Base-by-base conservation (phyloP, 257 asterid species). In the Plectranthus barbatus region DNA sequence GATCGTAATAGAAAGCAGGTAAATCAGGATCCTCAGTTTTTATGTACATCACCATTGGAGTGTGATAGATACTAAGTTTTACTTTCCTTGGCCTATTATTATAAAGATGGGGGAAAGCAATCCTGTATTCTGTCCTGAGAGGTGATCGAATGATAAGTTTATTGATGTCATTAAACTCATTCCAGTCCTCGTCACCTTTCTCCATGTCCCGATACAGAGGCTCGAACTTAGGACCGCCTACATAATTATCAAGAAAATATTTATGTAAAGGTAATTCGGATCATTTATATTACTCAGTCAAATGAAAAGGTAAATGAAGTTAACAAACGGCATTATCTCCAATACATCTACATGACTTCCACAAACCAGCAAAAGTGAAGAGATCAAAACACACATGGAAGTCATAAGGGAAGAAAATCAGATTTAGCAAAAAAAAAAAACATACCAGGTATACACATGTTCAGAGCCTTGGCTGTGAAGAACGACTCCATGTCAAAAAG, bases 181-280 rank as follows among this genome's bases (percentile, higher is more conserved):
- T 93, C 99, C 99, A 93, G 78, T 93, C 99, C 68, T 93, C 99
- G 20, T 90, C 99, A 31, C 99, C 99, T 69, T 93, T 93, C 79
- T 93, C 99, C 97, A 93, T 93, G 84, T 93, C 99, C 41, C 99
- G 91, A 76, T 90, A 93, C 70, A 93, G 74, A 47, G 99, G 99
- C 75, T 93, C 99, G 59, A 93, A 93, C 85, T 93, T 93, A 8
- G 99, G 99, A 39, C 99, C 99, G 67, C 99, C 99, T 92, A 88
- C 70, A 74, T 37, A 52, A 53, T 56, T 8, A 33, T 72, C 33
- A 69, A 14, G 20, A 52, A 42, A n/a, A 59, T 20, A 49, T 46
- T 56, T 34, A 46, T 37, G 26, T 6, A 34, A 20, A 23, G 37
- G 23, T 11, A 23, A 55, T 26, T 20, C 49, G 59, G 24, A 44